These are phyloP conservation scores for Fusarium pseudocircinatum DNA, from an alignment of 2,329 filamentous ascomycete genomes.

Conservation along the genomic window DNA sequence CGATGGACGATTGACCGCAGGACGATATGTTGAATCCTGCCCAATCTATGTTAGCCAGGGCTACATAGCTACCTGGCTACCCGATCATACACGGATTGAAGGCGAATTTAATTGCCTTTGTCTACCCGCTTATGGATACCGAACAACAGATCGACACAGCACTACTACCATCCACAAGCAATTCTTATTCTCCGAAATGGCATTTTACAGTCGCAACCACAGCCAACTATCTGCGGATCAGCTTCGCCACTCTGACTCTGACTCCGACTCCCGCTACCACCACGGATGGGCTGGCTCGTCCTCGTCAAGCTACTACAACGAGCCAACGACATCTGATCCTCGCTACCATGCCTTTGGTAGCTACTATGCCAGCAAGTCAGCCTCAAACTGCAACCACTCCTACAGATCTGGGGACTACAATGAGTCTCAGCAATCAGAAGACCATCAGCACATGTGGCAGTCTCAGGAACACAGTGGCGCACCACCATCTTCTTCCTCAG, in stretches of 20 bases:
- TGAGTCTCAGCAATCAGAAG: constrained; percentile 27
- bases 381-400: constrained; percentile 14
- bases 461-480: constrained; percentile 27
- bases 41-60: constrained; percentile 10
- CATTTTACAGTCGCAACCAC: constrained; percentile 24
- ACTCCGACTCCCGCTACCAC: constrained; percentile 29
- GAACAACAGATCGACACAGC: constrained; percentile 35
- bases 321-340: constrained; percentile 27
- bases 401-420: constrained; percentile 24
- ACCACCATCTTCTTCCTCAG: constrained; percentile 33
- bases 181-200: constrained; percentile 29
- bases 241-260: constrained; percentile 32
- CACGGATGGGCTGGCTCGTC: constrained; percentile 22
- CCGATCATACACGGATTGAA: background rate
- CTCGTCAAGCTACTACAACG: constrained; percentile 20
- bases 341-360: constrained; percentile 29
- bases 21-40: background rate
- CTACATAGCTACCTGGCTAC: constrained; percentile 1
- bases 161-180: constrained; percentile 29
- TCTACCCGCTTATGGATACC: constrained; percentile 38
- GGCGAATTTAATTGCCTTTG: constrained; percentile 34
- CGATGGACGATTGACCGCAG: background rate
- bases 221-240: constrained; percentile 28
- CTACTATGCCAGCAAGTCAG: constrained; percentile 33
- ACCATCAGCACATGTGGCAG: constrained; percentile 32